These are phyloP conservation scores for Botryosphaeria dothidea DNA, from an alignment of 2,329 filamentous ascomycete genomes.

Conservation along the genomic window DNA sequence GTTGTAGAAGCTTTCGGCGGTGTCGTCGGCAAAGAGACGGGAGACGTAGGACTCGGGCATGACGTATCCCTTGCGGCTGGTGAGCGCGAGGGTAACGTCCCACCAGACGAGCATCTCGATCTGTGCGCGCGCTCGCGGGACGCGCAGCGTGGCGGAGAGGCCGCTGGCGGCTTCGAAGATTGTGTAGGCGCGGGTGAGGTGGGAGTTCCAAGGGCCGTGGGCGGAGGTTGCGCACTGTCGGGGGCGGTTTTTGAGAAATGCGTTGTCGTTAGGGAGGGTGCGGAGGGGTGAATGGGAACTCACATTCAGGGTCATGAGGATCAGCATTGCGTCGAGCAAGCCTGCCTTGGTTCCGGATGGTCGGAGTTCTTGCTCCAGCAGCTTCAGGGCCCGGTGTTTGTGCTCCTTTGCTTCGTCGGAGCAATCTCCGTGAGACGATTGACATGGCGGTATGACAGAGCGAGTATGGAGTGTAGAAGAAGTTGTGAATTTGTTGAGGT, in stretches of 20 bases:
- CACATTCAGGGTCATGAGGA: neutral
- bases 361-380: neutral
- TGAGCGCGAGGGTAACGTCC: neutral
- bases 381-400: neutral
- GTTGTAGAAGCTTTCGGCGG: neutral
- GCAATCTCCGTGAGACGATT: neutral
- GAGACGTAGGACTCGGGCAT: neutral
- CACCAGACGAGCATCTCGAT: constrained; percentile 1
- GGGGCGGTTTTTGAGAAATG: neutral
- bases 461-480: neutral
- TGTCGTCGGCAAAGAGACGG: neutral
- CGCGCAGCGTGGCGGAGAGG: neutral
- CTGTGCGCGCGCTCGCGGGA: neutral
- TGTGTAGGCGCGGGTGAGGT: neutral
- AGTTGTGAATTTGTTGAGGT: neutral
- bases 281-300: too few species aligned
- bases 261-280: neutral
- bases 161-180: neutral
- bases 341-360: neutral
- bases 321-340: neutral
- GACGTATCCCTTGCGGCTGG: neutral
- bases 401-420: neutral
- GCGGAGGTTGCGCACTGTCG: neutral
- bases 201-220: neutral
- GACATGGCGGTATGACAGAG: neutral